Base-by-base conservation (phyloP, 441 rosid genomes). In the Croton laevigatus region DNA sequence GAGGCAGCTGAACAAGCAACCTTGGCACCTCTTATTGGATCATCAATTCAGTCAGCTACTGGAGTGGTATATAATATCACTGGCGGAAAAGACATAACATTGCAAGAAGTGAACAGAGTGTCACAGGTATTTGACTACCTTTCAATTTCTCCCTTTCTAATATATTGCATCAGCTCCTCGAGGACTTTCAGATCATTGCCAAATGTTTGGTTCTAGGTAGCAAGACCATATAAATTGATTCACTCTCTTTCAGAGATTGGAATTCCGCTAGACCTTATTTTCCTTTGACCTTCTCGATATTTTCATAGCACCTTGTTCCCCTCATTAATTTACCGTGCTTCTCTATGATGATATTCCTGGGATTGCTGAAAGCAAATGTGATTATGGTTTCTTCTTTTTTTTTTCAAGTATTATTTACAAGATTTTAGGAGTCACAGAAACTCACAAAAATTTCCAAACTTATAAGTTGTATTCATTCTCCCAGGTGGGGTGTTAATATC, bases 1-100 rank as follows among this genome's bases (percentile, higher is more conserved):
- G 99, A 91, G 81, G 99, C 98, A 1, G 98, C 98, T 57, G 97
- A 94, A 72, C 97, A 94, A 75, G 98, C 99, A 37, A 94, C 96
- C 40, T 80, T 91, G 81, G 97, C 99, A 74, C 99, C 99, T 20
- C 70, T 94, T 77, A 88, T 94, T 37, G 99, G 99, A 57, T 94
- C 99, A 80, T 94, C 99, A 32, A 91, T 94, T 65, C 94, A 94
- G 68, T 94, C 99, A 55, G 99, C 99, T 42, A 94, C 97, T 23
- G 97, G 99, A 13, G 96, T 94, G 3, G 97, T 94, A 40, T 94
- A 91, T 81, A 94, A 94, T 73, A 94, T 94, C 59, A 91, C 99
- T 0, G 99, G 99, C 73, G 99, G 99, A 67, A 94, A 86, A 80
- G 99, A 94, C 83, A 89, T 94, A 65, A 94, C 99, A 19, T 80